Base-by-base conservation (phyloP, 1,139 yeast species). In the Spathaspora jeffriesii region DNA sequence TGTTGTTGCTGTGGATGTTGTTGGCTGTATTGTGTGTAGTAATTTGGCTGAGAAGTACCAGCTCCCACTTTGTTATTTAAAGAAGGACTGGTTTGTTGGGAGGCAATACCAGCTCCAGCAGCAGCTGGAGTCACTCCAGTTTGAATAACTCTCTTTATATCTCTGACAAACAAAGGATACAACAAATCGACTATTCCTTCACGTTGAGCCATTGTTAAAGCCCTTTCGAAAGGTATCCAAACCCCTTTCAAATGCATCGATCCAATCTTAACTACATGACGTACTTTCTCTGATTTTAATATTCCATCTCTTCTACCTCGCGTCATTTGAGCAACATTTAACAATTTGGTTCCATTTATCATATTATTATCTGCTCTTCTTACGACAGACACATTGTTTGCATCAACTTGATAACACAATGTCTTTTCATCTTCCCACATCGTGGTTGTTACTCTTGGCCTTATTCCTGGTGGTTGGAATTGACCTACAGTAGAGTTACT, bases 381-480 rank as follows among this genome's bases (percentile, higher is more conserved):
- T 31, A 93, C 97, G 30, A 92, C 97, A 20, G 90, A 80, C 47
- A 91, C 92, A 48, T 92, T 91, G 58, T 89, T 86, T 46, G 96
- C 96, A 61, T 91, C 97, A 28, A 92, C 97, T 67, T 92, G 97
- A 70, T 91, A 92, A 64, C 98, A 93, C 45, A 91, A 69, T 0
- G 97, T 92, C 57, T 90, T 88, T 62, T 92, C 97, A 63, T 92
- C 97, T 65, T 92, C 97, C 98, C 98, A 92, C 84, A 90, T 82
- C 9, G 97, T 90, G 21, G 97, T 91, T 45, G 96, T 89, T 53
- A 92, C 95, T 56, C 95, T 76, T 22, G 97, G 97, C 54, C 90
- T 78, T 54, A 85, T 67, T 2, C 79, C 80, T 1, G 79, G 77
- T 4, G 80, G 80, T 55, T 75, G 80, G 55, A 69, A 72, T 53